phyloP scores from a whole-genome alignment of 2,329 filamentous ascomycete genomes.

The Penicillium sclerotiorum region DNA sequence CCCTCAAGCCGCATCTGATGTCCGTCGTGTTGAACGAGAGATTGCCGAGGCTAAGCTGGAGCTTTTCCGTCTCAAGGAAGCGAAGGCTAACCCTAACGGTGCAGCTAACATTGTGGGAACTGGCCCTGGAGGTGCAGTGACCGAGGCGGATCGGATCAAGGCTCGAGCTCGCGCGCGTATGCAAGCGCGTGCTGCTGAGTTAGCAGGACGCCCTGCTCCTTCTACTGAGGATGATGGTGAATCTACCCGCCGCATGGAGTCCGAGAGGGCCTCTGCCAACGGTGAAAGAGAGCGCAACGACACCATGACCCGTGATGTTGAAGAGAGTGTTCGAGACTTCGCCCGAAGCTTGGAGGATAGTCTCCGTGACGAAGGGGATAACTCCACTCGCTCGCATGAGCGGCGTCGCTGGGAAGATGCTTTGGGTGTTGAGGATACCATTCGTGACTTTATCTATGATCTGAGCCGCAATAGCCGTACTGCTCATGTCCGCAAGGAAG shows the following conservation, averaged over 20 bases:
- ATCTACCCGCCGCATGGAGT: constrained; percentile 81
- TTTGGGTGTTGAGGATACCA: constrained; percentile 92
- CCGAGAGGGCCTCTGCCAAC: constrained; percentile 78
- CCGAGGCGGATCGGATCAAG: constrained; percentile 91
- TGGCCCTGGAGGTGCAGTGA: constrained; percentile 85
- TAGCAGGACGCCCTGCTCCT: constrained; percentile 79
- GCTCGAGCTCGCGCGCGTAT: constrained; percentile 96
- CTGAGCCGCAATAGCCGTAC: constrained; percentile 83
- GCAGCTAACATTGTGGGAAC: constrained; percentile 84
- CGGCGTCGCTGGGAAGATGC: constrained; percentile 93
- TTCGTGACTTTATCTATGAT: constrained; percentile 97
- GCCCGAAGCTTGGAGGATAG: constrained; percentile 80
- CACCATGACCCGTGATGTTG: constrained; percentile 93
- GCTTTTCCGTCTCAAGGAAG: constrained; percentile 89
- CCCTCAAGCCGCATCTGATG: constrained; percentile 87
- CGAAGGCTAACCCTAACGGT: constrained; percentile 84
- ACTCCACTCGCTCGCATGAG: constrained; percentile 82
- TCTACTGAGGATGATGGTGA: constrained; percentile 70
- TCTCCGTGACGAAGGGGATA: constrained; percentile 77
- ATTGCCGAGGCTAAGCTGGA: constrained; percentile 92
- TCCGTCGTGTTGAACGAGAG: constrained; percentile 84
- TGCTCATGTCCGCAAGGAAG: constrained; percentile 67
- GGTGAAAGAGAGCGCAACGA: constrained; percentile 93
- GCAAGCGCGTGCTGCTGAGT: constrained; percentile 91
- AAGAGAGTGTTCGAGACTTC: constrained; percentile 92